Conservation (phyloP, 2,329 filamentous ascomycete species). For the Clonostachys byssicola region DNA sequence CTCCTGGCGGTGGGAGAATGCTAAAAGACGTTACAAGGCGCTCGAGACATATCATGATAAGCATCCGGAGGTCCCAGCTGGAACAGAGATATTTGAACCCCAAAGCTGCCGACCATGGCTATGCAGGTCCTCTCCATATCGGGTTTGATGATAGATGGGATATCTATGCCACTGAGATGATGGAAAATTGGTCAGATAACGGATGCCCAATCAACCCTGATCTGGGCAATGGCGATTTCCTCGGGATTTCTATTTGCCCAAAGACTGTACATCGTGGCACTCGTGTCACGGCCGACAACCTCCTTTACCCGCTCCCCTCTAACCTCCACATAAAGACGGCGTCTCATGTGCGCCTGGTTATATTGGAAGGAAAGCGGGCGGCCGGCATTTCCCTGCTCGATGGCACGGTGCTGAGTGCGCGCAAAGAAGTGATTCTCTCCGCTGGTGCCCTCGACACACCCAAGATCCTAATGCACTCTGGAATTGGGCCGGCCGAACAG, state of each 20-base stretch:
- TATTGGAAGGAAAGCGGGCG: slow-evolving; percentile 50
- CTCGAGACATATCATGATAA: slow-evolving; percentile 49
- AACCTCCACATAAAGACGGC: slow-evolving; percentile 86
- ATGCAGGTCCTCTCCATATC: slow-evolving; percentile 38
- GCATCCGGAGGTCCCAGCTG: slow-evolving; percentile 24
- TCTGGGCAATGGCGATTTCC: slow-evolving; percentile 52
- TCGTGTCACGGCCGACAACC: slow-evolving; percentile 45
- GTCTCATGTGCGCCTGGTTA: slow-evolving; percentile 80
- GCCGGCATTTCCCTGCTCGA: slow-evolving; percentile 25
- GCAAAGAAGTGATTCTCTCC: slow-evolving; percentile 73
- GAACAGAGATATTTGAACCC: slow-evolving; percentile 40
- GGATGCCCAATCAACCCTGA: slow-evolving; percentile 47
- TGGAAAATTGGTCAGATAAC: slow-evolving; percentile 41
- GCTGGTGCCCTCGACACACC: slow-evolving; percentile 81
- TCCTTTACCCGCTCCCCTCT: slow-evolving; percentile 31
- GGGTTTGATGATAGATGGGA: slow-evolving; percentile 45
- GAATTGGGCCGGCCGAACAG: slow-evolving; percentile 50
- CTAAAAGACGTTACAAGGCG: slow-evolving; percentile 42
- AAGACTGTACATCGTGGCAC: slow-evolving; percentile 42
- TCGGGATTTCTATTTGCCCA: slow-evolving; percentile 48
- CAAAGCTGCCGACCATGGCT: slow-evolving; percentile 40
- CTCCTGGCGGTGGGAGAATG: slow-evolving; percentile 47
- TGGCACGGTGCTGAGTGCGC: slow-evolving; percentile 33
- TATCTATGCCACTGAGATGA: slow-evolving; percentile 34
- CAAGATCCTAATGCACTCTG: slow-evolving; percentile 55